phyloP scores from a whole-genome alignment of 805 yeast species.

The Lachancea thermotolerans region DNA sequence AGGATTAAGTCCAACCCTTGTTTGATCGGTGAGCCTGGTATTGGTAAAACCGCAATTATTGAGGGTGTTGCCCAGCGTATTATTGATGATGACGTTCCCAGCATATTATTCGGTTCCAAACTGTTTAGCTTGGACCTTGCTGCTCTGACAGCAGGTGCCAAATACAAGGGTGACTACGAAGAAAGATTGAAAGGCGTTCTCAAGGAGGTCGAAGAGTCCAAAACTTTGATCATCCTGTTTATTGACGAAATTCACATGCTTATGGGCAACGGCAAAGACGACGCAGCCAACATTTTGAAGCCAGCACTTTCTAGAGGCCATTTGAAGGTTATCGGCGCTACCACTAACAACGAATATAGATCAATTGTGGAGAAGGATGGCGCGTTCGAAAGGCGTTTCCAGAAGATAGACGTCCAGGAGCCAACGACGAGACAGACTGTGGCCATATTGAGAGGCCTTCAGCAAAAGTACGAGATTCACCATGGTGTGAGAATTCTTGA shows the following conservation, averaged over 20 bases:
- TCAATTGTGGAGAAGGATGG: slow-evolving; percentile 92
- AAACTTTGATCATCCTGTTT: slow-evolving; percentile 79
- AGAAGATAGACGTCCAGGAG: slow-evolving; percentile 92
- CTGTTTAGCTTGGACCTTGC: slow-evolving; percentile 89
- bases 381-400: slow-evolving; percentile 98
- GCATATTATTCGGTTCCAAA: slow-evolving; percentile 71
- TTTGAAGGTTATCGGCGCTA: slow-evolving; percentile 97
- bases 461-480: slow-evolving; percentile 90
- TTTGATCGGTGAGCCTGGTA: slow-evolving; percentile 98
- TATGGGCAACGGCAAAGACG: slow-evolving; percentile 98
- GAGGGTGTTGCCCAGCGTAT: slow-evolving; percentile 99
- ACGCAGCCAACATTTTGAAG: slow-evolving; percentile 92
- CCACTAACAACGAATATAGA: slow-evolving; percentile 91
- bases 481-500: slow-evolving; percentile 96
- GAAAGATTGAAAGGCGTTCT: slow-evolving; percentile 96
- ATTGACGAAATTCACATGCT: slow-evolving; percentile 98
- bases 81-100: slow-evolving; percentile 91
- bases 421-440: slow-evolving; percentile 89
- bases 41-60: slow-evolving; percentile 95
- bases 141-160: slow-evolving; percentile 97
- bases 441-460: slow-evolving; percentile 93
- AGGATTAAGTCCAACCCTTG: slow-evolving; percentile 96
- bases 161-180: slow-evolving; percentile 97
- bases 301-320: slow-evolving; percentile 97
- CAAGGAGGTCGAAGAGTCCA: slow-evolving; percentile 85